These are phyloP conservation scores for Penicillium cosmopolitanum DNA, from an alignment of 495 filamentous ascomycete genomes.

Conservation along the genomic window DNA sequence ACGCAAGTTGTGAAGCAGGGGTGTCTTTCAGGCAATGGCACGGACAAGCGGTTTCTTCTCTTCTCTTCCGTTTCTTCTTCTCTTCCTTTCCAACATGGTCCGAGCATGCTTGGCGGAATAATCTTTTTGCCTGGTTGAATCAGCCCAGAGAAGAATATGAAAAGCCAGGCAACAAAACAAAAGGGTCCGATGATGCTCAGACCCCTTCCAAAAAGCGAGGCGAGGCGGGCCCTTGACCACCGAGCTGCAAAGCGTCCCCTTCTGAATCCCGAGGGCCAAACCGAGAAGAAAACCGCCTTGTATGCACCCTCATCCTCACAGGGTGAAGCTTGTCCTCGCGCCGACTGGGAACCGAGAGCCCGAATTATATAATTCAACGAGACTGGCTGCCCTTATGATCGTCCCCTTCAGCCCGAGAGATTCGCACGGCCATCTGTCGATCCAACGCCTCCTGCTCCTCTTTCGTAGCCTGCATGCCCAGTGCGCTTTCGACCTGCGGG, in stretches of 20 bases:
- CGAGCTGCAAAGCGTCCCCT: neutral
- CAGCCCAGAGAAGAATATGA: neutral
- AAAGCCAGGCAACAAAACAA: neutral
- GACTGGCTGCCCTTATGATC: slow-evolving; percentile 18
- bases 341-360: neutral
- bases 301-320: neutral
- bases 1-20: neutral
- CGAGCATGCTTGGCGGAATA: neutral
- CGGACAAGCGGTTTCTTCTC: neutral
- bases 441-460: slow-evolving; percentile 62
- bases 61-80: neutral
- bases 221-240: neutral
- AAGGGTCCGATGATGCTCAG: neutral
- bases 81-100: neutral
- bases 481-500: slow-evolving; percentile 62
- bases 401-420: slow-evolving; percentile 40
- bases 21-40: slow-evolving; percentile 6
- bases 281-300: neutral
- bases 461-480: slow-evolving; percentile 65
- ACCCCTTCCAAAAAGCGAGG: neutral
- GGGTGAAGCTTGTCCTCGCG: neutral
- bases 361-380: slow-evolving; percentile 11
- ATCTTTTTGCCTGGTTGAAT: neutral
- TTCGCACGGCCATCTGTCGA: slow-evolving; percentile 50
- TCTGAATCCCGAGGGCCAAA: slow-evolving; percentile 7